Percentiles rank a stretch among this genome's conserved stretches.
Evolutionary conservation across 192 early-diverging fungal genomes (phyloP).

Genomic region (Rhizophagus clarus): DNA sequence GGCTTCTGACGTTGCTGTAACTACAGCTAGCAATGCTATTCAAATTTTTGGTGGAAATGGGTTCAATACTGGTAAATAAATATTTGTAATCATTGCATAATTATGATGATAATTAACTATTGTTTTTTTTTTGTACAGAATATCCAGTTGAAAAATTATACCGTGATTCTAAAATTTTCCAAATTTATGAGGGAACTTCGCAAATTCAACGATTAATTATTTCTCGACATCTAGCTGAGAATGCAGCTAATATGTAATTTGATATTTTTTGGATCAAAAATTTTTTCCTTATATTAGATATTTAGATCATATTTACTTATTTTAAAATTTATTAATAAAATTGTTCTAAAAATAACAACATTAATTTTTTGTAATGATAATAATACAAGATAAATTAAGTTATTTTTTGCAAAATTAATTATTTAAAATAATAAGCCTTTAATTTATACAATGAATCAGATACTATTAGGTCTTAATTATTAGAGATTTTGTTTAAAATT

Average conservation of each 20-base stretch:
- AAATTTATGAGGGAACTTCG: constrained; percentile 96
- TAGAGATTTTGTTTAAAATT: too few species aligned
- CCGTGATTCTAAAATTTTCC: constrained; percentile 93
- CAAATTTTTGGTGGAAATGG: constrained; percentile 97
- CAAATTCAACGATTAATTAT: constrained; percentile 95
- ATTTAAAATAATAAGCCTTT: too few species aligned
- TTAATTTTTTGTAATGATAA: too few species aligned
- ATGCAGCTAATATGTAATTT: constrained; percentile 32
- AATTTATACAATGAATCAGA: too few species aligned
- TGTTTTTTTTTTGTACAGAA: constrained; percentile 51
- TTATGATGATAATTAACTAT: neutral
- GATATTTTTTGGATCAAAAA: too few species aligned
- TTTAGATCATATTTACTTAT: too few species aligned
- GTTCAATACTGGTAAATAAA: constrained; percentile 50
- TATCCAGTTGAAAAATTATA: constrained; percentile 97
- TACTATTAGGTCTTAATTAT: too few species aligned
- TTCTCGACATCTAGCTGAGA: constrained; percentile 79
- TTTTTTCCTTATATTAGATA: too few species aligned
- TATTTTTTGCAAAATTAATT: too few species aligned
- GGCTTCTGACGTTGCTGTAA: constrained; percentile 82
- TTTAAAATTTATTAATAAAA: too few species aligned
- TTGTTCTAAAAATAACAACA: too few species aligned
- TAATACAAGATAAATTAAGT: too few species aligned
- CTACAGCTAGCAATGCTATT: constrained; percentile 83
- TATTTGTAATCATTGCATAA: neutral